Evolutionary conservation across 306 rosid species (phyloP), one percentile per base, ranked within the genome.

Genomic region (Cicer yamashitae): DNA sequence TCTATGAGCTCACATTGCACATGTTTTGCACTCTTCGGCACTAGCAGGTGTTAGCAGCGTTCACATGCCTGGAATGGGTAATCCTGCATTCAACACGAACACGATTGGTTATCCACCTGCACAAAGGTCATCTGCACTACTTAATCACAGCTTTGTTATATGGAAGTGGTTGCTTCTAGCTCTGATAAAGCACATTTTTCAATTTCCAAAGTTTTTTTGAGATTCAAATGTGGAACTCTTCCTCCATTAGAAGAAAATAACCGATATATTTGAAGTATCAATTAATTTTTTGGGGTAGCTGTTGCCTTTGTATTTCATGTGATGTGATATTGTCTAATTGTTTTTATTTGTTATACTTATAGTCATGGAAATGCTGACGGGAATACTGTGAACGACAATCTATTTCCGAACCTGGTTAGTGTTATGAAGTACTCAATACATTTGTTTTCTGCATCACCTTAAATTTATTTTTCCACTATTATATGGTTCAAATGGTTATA

Each of bases 71-170:
- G 99, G 99, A 89, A 87, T 94, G 90, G 90, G 88, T 89, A 94
- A 90, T 91, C 88, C 94, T 78, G 93, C 96, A 88, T 86, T 87
- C 98, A 86, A 90, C 97, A 90, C 87, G 84, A 90, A 91, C 97
- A 91, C 86, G 88, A 87, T 85, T 94, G 99, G 96, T 94, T 94
- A 90, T 92, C 89, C 96, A 90, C 70, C 99, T 89, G 88, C 97
- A 92, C 97, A 86, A 90, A 94, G 99, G 97, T 94, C 97, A 86
- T 92, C 93, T 91, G 99, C 97, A 94, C 97, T 89, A 90, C 98
- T 91, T 89, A 75, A 86, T 90, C 94, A 91, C 98, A 87, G 41
- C 51, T 84, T 83, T 88, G 63, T 85, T 83, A 86, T 79, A 81
- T 77, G 85, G 88, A 85, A 86, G 85, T 80, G 88, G 79, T 73